A percentile compares a stretch with the other conserved stretches of the same genome.
Conservation (phyloP, 441 rosid genomes). For the Adansonia madagascariensis region DNA sequence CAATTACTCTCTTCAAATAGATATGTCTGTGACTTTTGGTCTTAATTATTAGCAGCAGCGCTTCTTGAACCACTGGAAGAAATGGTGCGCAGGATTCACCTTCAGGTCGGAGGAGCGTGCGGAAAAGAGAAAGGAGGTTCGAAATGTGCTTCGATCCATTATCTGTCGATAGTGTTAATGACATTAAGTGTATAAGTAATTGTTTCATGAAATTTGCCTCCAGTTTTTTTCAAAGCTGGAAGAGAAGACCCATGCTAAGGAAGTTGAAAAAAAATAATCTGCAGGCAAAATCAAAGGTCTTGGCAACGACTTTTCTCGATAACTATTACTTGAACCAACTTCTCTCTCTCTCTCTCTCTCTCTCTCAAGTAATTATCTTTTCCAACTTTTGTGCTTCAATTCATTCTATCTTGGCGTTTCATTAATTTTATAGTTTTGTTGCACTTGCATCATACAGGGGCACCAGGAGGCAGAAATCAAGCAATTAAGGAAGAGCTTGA, state of each 20-base stretch:
- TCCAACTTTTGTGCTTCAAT: not conserved
- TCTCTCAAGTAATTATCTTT: not conserved
- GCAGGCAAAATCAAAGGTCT: conserved; percentile 73
- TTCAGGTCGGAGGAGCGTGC: conserved; percentile 76
- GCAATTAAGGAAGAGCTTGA: conserved; percentile 67
- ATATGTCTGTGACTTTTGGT: not conserved
- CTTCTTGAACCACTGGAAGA: conserved; percentile 61
- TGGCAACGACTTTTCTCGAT: not conserved
- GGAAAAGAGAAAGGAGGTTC: conserved; percentile 71
- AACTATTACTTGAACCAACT: not conserved
- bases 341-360: not conserved
- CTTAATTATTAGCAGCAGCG: conserved; percentile 50
- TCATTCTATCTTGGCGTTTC: not conserved
- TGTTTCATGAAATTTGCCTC: conserved; percentile 14
- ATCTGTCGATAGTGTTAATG: conserved; percentile 1
- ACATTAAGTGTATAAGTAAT: conserved; percentile 10
- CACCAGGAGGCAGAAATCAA: conserved; percentile 70
- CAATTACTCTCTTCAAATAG: conserved; percentile 10
- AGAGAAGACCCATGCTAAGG: conserved; percentile 73
- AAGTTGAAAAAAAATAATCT: conserved; percentile 56
- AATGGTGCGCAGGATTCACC: conserved; percentile 59
- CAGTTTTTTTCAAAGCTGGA: conserved; percentile 72
- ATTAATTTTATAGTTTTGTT: conserved; percentile 16
- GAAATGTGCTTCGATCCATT: conserved; percentile 14
- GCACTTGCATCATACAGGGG: conserved; percentile 54